Evolutionary conservation across 164 flowering plant genomes (phyloP).

Genomic region (Macadamia tetraphylla): DNA sequence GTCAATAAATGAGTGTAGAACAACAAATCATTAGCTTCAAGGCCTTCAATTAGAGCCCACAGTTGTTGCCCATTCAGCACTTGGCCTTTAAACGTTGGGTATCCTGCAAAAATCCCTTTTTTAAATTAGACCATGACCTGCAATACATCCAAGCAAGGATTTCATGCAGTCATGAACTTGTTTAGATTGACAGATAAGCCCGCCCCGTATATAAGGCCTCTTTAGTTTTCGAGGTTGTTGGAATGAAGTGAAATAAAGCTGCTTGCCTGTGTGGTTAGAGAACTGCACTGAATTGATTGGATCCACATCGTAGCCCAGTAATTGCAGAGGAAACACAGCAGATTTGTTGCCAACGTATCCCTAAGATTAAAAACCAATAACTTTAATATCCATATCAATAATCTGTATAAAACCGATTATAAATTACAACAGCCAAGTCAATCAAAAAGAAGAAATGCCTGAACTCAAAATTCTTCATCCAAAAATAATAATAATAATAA

Average conservation of each 20-base stretch:
- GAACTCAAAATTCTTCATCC: too few species aligned
- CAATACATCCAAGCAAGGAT: slow-evolving; percentile 14
- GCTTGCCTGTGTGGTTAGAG: slow-evolving; percentile 99
- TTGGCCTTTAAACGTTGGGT: slow-evolving; percentile 97
- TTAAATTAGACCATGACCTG: slow-evolving; percentile 19
- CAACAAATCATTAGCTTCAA: slow-evolving; percentile 75
- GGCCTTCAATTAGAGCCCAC: slow-evolving; percentile 90
- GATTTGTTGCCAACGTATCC: slow-evolving; percentile 99
- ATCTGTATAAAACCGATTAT: too few species aligned
- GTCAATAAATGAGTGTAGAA: slow-evolving; percentile 93
- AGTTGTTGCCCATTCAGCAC: slow-evolving; percentile 88
- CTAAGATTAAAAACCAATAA: slow-evolving; percentile 25
- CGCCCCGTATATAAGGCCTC: slow-evolving; percentile 47
- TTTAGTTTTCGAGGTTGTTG: slow-evolving; percentile 32
- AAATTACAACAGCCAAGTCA: background rate
- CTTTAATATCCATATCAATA: too few species aligned
- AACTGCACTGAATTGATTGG: slow-evolving; percentile 98
- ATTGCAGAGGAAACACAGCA: slow-evolving; percentile 95
- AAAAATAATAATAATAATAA: too few species aligned
- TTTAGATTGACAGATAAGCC: slow-evolving; percentile 28
- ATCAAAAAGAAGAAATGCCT: background rate
- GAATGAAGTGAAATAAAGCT: slow-evolving; percentile 46
- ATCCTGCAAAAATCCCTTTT: slow-evolving; percentile 51
- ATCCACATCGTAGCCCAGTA: slow-evolving; percentile 95
- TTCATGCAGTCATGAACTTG: slow-evolving; percentile 32